Evolutionary conservation across 345 rosid genomes (phyloP), one percentile per base, ranked within the genome.

Genomic region (Leavenworthia alabamica): DNA sequence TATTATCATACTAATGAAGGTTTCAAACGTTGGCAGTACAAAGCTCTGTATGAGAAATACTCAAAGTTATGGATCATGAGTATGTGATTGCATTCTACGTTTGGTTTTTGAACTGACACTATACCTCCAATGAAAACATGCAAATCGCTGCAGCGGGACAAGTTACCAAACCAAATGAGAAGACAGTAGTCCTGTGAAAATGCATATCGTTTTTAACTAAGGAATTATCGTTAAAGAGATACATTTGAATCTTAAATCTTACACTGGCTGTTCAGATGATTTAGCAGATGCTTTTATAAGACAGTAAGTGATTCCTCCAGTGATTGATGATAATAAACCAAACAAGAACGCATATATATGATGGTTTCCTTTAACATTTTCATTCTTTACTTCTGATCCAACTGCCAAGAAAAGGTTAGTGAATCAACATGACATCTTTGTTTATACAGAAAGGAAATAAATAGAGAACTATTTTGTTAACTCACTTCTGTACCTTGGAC

Each of bases 401-500:
- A 56, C 71, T 72, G 42, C 66, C 10, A 72, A 43, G 59, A 35
- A 42, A 40, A 42, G 28, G 22, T 16, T 33, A 27, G 5, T 33
- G 9, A 56, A 16, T 41, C 39, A 64, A 26, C 14, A 46, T 41
- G 43, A 13, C 15, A 16, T 42, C 4, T 53, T 40, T 2, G 13
- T 15, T 33, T 43, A 6, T 56, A 16, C 12, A 50, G 14, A 35
- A 52, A 33, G 22, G 1, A 5, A 54, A 59, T 23, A 39, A 24
- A 39, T 49, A 56, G 45, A 46, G 19, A 41, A 73, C 79, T 81
- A 76, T 67, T 79, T 58, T 68, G 79, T 68, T 61, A 84, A 84
- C 95, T 88, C 91, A 86, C 86, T 79, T 84, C 86, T 84, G 77
- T 91, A 91, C 96, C 96, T 91, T 88, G 90, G 65, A 85, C 77